Percentiles rank a stretch among this genome's conserved stretches.
These are phyloP conservation scores for Nakazawaea pomicola DNA, from an alignment of 805 yeast genomes.

Conservation along the genomic window DNA sequence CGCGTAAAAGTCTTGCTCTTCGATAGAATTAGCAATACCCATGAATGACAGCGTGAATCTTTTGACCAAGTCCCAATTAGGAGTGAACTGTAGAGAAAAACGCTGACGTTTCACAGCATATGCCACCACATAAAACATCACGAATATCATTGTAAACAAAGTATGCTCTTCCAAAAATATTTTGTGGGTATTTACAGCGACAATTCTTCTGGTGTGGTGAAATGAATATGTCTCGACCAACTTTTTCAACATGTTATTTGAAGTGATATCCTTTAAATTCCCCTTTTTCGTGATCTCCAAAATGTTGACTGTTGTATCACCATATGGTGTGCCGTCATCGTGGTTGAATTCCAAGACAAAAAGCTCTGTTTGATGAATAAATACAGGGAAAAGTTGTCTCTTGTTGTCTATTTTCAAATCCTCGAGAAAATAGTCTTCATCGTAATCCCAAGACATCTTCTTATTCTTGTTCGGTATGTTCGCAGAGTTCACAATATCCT, in stretches of 20 bases:
- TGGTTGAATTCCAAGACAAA: conserved; percentile 6
- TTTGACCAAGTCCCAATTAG: not conserved
- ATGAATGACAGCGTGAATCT: not conserved
- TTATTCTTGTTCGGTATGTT: not conserved
- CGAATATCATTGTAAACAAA: conserved; percentile 1
- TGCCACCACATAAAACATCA: conserved; percentile 7
- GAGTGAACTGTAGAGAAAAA: not conserved
- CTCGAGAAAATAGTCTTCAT: conserved; percentile 6
- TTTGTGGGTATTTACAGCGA: conserved; percentile 1
- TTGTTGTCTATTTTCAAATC: conserved; percentile 8
- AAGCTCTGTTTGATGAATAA: conserved; percentile 3
- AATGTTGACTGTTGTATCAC: conserved; percentile 4
- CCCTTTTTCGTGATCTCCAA: conserved; percentile 1
- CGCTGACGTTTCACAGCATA: conserved; percentile 1
- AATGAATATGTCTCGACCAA: conserved; percentile 8
- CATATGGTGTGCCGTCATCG: not conserved
- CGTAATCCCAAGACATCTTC: conserved; percentile 4
- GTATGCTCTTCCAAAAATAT: not conserved
- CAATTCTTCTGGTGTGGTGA: conserved; percentile 5
- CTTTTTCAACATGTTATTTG: conserved; percentile 2
- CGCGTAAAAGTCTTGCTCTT: not conserved
- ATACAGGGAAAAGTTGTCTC: conserved; percentile 9
- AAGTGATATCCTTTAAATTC: not conserved
- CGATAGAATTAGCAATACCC: not conserved
- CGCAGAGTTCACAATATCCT: conserved; percentile 3